Conservation (phyloP, 2,329 filamentous ascomycete species). For the Ilyonectria robusta region DNA sequence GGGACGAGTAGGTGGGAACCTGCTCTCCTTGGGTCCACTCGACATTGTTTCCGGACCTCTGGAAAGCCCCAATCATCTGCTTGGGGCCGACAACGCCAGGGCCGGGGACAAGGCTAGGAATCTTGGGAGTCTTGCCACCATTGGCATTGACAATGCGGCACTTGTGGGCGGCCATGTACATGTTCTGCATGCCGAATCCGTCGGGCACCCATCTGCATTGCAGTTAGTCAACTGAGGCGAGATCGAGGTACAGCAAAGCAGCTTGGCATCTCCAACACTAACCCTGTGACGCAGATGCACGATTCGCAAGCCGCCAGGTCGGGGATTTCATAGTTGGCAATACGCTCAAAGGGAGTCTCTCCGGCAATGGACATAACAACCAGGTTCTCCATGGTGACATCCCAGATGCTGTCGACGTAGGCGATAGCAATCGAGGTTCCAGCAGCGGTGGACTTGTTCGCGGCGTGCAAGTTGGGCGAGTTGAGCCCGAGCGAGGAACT, state of each 20-base stretch:
- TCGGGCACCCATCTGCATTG: slow-evolving; percentile 15
- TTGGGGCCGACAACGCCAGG: slow-evolving; percentile 14
- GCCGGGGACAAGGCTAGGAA: slow-evolving; percentile 11
- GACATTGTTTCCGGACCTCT: slow-evolving; percentile 22
- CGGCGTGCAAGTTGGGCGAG: slow-evolving; percentile 20
- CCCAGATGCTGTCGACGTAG: slow-evolving; percentile 21
- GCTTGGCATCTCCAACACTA: background rate
- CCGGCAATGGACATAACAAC: slow-evolving; percentile 19
- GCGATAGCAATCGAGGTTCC: slow-evolving; percentile 22
- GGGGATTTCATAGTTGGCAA: slow-evolving; percentile 18
- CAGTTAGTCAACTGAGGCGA: background rate
- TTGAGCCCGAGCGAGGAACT: slow-evolving; percentile 14
- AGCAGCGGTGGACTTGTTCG: slow-evolving; percentile 23
- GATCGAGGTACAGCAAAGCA: background rate
- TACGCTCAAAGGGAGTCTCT: slow-evolving; percentile 24
- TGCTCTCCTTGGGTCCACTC: slow-evolving; percentile 19
- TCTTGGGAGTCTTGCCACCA: slow-evolving; percentile 21
- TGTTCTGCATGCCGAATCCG: slow-evolving; percentile 23
- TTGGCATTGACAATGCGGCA: slow-evolving; percentile 23
- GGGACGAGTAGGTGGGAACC: slow-evolving; percentile 22
- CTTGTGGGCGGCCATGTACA: slow-evolving; percentile 28
- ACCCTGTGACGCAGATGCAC: slow-evolving; percentile 24
- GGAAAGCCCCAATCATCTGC: slow-evolving; percentile 26
- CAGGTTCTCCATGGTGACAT: slow-evolving; percentile 24
- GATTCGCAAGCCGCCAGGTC: slow-evolving; percentile 22